phyloP scores from a whole-genome alignment of 2,329 filamentous ascomycete genomes.

The Pezizomycotina sp. region DNA sequence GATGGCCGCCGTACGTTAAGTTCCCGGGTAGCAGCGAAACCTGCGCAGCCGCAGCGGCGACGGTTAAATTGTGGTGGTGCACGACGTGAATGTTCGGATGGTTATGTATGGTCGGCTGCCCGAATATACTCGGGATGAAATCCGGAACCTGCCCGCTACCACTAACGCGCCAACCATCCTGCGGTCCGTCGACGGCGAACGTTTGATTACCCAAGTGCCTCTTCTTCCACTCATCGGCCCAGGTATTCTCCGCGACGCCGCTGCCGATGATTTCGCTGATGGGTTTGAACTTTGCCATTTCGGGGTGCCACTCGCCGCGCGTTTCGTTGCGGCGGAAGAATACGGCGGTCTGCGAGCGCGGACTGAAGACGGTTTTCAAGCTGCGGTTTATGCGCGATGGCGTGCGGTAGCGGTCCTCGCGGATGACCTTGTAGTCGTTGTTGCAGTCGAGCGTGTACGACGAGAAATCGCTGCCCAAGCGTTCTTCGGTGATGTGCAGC shows the following conservation, averaged over 20 bases:
- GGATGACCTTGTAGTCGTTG: slow-evolving; percentile 9
- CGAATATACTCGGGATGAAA: too few relatives aligned
- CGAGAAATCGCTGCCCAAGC: slow-evolving; percentile 14
- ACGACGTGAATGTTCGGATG: too few relatives aligned
- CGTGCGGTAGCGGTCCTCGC: slow-evolving; percentile 13
- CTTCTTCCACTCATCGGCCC: slow-evolving; percentile 10
- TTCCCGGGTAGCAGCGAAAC: too few relatives aligned
- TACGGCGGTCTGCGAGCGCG: slow-evolving; percentile 8
- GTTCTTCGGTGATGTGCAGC: slow-evolving; percentile 12
- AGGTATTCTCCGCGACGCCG: slow-evolving; percentile 9
- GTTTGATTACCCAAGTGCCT: too few relatives aligned
- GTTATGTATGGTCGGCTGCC: too few relatives aligned
- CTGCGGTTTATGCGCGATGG: slow-evolving; percentile 12
- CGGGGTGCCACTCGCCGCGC: slow-evolving; percentile 12
- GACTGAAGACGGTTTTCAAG: slow-evolving; percentile 15
- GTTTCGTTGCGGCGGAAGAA: slow-evolving; percentile 9
- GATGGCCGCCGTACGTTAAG: too few relatives aligned
- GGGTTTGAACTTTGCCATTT: slow-evolving; percentile 12
- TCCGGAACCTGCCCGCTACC: too few relatives aligned
- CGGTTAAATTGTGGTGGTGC: too few relatives aligned
- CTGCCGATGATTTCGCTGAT: slow-evolving; percentile 16
- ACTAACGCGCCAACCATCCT: too few relatives aligned
- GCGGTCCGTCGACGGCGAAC: too few relatives aligned
- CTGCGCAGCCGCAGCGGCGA: too few relatives aligned
- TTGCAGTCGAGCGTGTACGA: slow-evolving; percentile 10